Percentiles rank a stretch among this genome's conserved stretches.
Conservation (phyloP, 2,329 filamentous ascomycete species). For the Curvularia verruculosa region DNA sequence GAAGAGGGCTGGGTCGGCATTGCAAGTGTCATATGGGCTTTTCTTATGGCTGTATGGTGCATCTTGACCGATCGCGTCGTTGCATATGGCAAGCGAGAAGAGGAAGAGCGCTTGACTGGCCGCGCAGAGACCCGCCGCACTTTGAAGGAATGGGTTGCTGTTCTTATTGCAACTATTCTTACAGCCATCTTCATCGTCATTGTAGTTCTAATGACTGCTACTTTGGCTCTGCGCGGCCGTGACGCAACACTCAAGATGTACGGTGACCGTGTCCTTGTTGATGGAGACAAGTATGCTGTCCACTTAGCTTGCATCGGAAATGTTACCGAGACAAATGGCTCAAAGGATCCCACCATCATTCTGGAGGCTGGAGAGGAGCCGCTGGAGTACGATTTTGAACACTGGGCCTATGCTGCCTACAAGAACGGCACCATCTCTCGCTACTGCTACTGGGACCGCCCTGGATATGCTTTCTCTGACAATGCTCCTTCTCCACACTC, state of each 20-base stretch:
- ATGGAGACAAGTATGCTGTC: conserved; percentile 82
- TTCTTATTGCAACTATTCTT: conserved; percentile 75
- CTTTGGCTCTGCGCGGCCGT: conserved; percentile 77
- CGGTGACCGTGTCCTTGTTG: conserved; percentile 79
- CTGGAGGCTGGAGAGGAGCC: conserved; percentile 83
- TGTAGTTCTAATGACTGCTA: conserved; percentile 76
- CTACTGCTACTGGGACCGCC: conserved; percentile 95
- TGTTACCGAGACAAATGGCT: conserved; percentile 60
- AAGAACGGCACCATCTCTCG: conserved; percentile 81
- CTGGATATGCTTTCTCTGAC: conserved; percentile 86
- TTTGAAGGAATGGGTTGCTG: conserved; percentile 80
- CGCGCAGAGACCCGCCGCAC: conserved; percentile 84
- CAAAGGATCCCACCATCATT: conserved; percentile 75
- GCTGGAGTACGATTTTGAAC: conserved; percentile 78
- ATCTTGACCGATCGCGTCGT: conserved; percentile 81
- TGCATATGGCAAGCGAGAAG: conserved; percentile 88
- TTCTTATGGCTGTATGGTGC: conserved; percentile 79
- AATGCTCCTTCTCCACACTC: conserved; percentile 93
- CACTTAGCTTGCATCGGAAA: conserved; percentile 88
- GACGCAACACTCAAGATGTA: conserved; percentile 76
- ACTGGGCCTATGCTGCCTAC: conserved; percentile 76
- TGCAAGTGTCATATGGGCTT: conserved; percentile 80
- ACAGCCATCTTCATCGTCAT: conserved; percentile 72
- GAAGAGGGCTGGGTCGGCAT: conserved; percentile 95
- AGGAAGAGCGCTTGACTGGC: conserved; percentile 90